Evolutionary conservation across 805 yeast genomes (phyloP).

Genomic region (Candida argentea): DNA sequence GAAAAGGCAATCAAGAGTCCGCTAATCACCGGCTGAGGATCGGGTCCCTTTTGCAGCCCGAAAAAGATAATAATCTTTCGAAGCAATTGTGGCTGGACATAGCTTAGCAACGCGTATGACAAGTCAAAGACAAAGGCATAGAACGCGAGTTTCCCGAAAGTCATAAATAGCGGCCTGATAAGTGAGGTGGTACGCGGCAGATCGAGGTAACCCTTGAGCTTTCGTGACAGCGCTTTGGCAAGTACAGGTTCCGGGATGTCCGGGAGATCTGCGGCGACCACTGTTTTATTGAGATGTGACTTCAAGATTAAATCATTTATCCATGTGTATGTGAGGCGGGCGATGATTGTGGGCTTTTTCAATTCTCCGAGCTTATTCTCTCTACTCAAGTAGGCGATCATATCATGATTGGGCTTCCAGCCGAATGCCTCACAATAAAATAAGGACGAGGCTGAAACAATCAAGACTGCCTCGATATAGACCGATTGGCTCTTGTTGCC

Average conservation of each 20-base stretch:
- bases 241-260: conserved; percentile 16
- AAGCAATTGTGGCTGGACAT: conserved; percentile 79
- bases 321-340: conserved; percentile 36
- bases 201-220: conserved; percentile 10
- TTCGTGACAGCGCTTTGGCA: conserved; percentile 10
- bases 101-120: conserved; percentile 20
- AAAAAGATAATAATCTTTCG: conserved; percentile 55
- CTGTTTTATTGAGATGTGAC: conserved; percentile 26
- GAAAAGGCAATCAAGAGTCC: conserved; percentile 56
- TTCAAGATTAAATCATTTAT: conserved; percentile 35
- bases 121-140: conserved; percentile 16
- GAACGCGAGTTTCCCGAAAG: conserved; percentile 17
- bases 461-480: conserved; percentile 14
- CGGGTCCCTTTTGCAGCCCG: conserved; percentile 32
- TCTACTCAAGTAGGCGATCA: conserved; percentile 18
- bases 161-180: conserved; percentile 10
- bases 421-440: conserved; percentile 26
- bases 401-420: conserved; percentile 32
- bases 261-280: conserved; percentile 25
- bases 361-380: conserved; percentile 9
- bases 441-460: conserved; percentile 20
- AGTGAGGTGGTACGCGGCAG: conserved; percentile 4
- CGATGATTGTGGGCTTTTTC: conserved; percentile 23
- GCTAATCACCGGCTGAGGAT: conserved; percentile 32
- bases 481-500: conserved; percentile 1